These are phyloP conservation scores for Phoma herbarum DNA, from an alignment of 2,329 filamentous ascomycete species.

Conservation along the genomic window DNA sequence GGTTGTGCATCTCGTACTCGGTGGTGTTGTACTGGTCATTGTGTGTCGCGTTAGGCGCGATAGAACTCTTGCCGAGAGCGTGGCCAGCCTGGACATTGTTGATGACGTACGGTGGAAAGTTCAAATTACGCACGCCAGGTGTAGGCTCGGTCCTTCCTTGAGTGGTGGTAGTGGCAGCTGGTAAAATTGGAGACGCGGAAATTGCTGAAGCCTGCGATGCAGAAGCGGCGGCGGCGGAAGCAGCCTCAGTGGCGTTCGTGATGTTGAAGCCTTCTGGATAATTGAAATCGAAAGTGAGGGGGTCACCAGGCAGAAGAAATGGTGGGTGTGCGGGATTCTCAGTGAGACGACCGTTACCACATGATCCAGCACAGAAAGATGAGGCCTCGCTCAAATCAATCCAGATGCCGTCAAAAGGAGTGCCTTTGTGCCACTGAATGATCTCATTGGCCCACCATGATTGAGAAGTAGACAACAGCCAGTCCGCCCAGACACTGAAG, in stretches of 20 bases:
- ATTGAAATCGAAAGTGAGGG: constrained; percentile 63
- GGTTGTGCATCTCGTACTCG: constrained; percentile 83
- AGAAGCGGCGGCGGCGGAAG: constrained; percentile 63
- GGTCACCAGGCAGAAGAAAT: constrained; percentile 70
- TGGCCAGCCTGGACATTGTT: constrained; percentile 76
- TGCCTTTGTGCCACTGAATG: constrained; percentile 56
- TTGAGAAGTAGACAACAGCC: constrained; percentile 65
- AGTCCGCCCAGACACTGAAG: constrained; percentile 67
- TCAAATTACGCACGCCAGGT: constrained; percentile 68
- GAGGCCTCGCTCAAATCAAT: constrained; percentile 67
- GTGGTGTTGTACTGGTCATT: constrained; percentile 63
- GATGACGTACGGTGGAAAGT: constrained; percentile 77
- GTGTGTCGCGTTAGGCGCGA: constrained; percentile 78
- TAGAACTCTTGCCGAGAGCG: constrained; percentile 66
- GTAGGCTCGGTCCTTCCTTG: constrained; percentile 67
- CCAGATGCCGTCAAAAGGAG: constrained; percentile 64
- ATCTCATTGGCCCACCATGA: constrained; percentile 66
- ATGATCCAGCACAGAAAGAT: constrained; percentile 73
- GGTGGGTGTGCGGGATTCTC: constrained; percentile 72
- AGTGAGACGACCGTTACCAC: constrained; percentile 68
- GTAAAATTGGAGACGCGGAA: constrained; percentile 37
- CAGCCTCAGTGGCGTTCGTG: constrained; percentile 71
- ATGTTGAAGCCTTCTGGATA: constrained; percentile 74
- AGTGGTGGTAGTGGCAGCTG: constrained; percentile 42
- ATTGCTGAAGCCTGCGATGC: constrained; percentile 58